A percentile compares a stretch with the other conserved stretches of the same genome.
These are phyloP conservation scores for Backusella circina DNA, from an alignment of 192 early-diverging fungal genomes.

Conservation along the genomic window DNA sequence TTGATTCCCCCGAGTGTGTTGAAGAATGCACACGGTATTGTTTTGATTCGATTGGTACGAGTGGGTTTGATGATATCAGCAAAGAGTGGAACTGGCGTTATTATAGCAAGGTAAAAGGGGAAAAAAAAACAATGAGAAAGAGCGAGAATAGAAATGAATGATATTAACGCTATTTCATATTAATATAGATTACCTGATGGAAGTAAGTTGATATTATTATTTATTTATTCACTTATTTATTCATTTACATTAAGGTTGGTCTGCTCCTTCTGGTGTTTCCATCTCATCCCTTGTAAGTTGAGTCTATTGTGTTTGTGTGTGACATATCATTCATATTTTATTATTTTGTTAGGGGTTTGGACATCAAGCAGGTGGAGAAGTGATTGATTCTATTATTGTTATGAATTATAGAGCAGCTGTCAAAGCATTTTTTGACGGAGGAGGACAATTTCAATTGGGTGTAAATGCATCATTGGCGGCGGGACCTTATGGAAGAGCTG, in stretches of 20 bases:
- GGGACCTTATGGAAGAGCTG: slow-evolving; percentile 17
- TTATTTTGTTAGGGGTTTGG: slow-evolving; percentile 24
- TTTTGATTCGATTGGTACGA: slow-evolving; percentile 16
- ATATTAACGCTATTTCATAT: not conserved
- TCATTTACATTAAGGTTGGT: slow-evolving; percentile 18
- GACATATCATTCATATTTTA: not conserved
- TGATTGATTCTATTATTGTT: slow-evolving; percentile 22
- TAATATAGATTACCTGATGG: not conserved
- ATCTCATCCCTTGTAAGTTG: slow-evolving; percentile 21
- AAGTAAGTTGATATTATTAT: not conserved
- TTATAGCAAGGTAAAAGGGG: slow-evolving; percentile 22
- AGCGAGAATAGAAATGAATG: not conserved
- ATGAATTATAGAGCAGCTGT: slow-evolving; percentile 29
- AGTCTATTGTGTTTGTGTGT: not conserved
- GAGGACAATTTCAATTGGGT: slow-evolving; percentile 28
- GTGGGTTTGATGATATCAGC: slow-evolving; percentile 19
- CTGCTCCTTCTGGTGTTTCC: slow-evolving; percentile 23
- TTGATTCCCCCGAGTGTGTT: slow-evolving; percentile 19
- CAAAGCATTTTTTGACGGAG: slow-evolving; percentile 26
- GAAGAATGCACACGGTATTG: slow-evolving; percentile 21
- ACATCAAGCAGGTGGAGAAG: slow-evolving; percentile 14
- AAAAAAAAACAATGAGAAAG: not conserved
- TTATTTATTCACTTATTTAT: no score
- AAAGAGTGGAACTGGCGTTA: slow-evolving; percentile 20
- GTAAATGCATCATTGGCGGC: slow-evolving; percentile 12